Conservation (phyloP, 306 rosid genomes). For the Prunus campanulata region DNA sequence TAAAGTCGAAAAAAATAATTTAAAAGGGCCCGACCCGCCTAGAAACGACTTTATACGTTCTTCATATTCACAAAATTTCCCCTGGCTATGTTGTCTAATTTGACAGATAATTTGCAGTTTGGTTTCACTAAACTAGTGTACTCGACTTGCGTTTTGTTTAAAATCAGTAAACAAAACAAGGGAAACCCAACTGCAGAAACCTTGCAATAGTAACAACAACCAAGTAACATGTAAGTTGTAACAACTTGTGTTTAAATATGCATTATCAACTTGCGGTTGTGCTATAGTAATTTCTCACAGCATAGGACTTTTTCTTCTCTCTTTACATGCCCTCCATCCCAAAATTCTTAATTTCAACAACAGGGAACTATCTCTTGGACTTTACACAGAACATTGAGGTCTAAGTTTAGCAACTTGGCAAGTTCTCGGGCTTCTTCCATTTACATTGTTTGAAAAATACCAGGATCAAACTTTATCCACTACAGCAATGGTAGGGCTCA, state of each 20-base stretch:
- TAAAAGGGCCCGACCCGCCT: too few relatives aligned
- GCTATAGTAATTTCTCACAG: constrained; percentile 15
- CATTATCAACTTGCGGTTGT: not conserved
- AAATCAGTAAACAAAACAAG: too few relatives aligned
- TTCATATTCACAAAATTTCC: too few relatives aligned
- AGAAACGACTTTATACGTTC: too few relatives aligned
- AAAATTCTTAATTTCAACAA: constrained; percentile 31
- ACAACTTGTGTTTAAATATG: not conserved
- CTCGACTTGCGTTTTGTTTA: too few relatives aligned
- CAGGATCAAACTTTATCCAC: constrained; percentile 36
- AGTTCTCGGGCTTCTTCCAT: constrained; percentile 17
- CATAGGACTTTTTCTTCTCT: constrained; percentile 17
- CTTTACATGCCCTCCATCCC: constrained; percentile 28
- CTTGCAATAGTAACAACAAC: too few relatives aligned
- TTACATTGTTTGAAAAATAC: not conserved
- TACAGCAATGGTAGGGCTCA: constrained; percentile 57
- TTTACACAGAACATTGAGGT: constrained; percentile 35
- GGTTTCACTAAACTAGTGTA: too few relatives aligned
- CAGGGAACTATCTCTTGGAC: constrained; percentile 26
- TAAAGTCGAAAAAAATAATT: too few relatives aligned
- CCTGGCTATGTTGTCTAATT: too few relatives aligned
- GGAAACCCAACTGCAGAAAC: too few relatives aligned
- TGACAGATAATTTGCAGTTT: too few relatives aligned
- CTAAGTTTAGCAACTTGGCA: constrained; percentile 4
- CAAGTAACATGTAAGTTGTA: too few relatives aligned